Conservation (phyloP, 2,329 filamentous ascomycete species). For the Penicillium freii region DNA sequence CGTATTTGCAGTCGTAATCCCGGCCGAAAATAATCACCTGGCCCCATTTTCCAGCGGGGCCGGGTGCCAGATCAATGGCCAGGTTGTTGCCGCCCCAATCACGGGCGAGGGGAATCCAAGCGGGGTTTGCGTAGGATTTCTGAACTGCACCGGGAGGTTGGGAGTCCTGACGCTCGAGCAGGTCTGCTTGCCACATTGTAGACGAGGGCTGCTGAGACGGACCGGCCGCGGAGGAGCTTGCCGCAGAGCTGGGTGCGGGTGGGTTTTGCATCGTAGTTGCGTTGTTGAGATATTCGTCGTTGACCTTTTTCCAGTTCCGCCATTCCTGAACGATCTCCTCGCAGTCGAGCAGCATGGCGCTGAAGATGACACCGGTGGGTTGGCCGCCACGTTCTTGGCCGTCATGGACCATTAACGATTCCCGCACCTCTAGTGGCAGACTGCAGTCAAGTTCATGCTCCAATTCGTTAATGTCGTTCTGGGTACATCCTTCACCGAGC, state of each 20-base stretch:
- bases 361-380: conserved; percentile 89
- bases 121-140: conserved; percentile 87
- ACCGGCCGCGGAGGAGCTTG: conserved; percentile 60
- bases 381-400: conserved; percentile 93
- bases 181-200: conserved; percentile 74
- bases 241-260: conserved; percentile 68
- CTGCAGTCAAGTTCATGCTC: conserved; percentile 95
- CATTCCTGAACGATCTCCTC: conserved; percentile 98
- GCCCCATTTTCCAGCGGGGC: conserved; percentile 86
- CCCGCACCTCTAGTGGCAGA: conserved; percentile 86
- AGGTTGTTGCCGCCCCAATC: conserved; percentile 99
- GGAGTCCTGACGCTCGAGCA: conserved; percentile 80
- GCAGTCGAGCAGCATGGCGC: conserved; percentile 93
- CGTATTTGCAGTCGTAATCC: conserved; percentile 98
- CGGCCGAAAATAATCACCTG: conserved; percentile 95
- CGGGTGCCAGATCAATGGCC: conserved; percentile 87
- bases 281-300: conserved; percentile 77
- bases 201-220: conserved; percentile 57
- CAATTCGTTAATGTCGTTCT: conserved; percentile 93
- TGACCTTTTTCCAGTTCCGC: conserved; percentile 93
- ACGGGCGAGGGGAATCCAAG: conserved; percentile 92
- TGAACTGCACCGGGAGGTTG: conserved; percentile 84
- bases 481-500: conserved; percentile 83
- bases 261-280: conserved; percentile 53
- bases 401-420: conserved; percentile 87